A percentile compares a stretch with the other conserved stretches of the same genome.
These are phyloP conservation scores for Citrus unshiu DNA, from an alignment of 345 rosid genomes.

Conservation along the genomic window DNA sequence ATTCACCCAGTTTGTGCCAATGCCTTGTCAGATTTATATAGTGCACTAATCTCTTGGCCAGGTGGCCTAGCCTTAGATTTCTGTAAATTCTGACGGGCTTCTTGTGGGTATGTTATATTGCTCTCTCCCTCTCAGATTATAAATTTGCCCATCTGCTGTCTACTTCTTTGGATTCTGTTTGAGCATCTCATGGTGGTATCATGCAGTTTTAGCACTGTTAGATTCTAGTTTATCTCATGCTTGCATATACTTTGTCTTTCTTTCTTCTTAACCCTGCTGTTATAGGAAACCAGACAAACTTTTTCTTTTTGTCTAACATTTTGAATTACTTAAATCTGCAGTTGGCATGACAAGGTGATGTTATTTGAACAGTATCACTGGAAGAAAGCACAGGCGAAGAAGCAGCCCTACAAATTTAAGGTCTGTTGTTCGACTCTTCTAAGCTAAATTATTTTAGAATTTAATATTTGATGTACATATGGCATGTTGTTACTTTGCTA, in stretches of 20 bases:
- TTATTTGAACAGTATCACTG: conserved; percentile 82
- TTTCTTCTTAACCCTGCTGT: not conserved
- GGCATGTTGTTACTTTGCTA: not conserved
- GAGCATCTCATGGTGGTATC: not conserved
- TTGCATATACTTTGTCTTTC: not conserved
- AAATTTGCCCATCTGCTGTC: not conserved
- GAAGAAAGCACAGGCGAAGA: conserved; percentile 74
- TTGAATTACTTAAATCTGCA: conserved; percentile 31
- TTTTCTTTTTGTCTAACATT: not conserved
- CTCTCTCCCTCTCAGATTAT: not conserved
- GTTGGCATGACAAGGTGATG: conserved; percentile 92
- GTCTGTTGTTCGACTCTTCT: conserved; percentile 24
- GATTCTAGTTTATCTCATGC: not conserved
- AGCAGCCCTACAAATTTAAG: conserved; percentile 75
- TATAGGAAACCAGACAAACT: not conserved
- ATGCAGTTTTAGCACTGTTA: conserved; percentile 8
- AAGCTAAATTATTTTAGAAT: not conserved
- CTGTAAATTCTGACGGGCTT: not conserved
- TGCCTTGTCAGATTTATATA: not conserved
- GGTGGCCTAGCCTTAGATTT: not conserved
- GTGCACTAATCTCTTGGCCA: not conserved
- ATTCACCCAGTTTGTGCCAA: not conserved
- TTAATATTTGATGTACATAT: not conserved
- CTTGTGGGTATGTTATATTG: not conserved
- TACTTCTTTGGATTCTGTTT: not conserved